Conservation (phyloP, 208 protist genomes). For the Acanthamoeba pearcei region DNA sequence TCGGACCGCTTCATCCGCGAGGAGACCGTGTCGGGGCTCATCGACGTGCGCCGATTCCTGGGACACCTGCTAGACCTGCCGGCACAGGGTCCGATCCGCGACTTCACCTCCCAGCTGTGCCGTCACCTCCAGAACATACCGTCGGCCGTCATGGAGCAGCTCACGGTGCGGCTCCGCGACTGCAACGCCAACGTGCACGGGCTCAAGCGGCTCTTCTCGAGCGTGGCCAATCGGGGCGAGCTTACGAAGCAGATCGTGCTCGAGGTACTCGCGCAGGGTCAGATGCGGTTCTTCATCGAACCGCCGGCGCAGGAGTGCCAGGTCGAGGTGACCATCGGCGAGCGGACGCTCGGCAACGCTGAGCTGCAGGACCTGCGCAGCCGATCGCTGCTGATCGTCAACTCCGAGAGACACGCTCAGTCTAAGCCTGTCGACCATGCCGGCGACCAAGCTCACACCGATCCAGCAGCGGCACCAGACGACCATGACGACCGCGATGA, state of each 20-base stretch:
- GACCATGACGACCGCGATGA: not conserved
- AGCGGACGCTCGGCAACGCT: not conserved
- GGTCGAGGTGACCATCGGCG: not conserved
- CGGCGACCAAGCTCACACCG: not conserved
- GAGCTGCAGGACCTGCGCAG: slow-evolving; percentile 24
- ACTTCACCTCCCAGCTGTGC: not conserved
- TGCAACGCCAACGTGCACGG: slow-evolving; percentile 32
- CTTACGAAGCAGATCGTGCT: slow-evolving; percentile 8
- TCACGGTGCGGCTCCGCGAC: not conserved
- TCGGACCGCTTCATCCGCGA: slow-evolving; percentile 32
- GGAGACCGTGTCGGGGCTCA: slow-evolving; percentile 10
- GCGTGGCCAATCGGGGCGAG: slow-evolving; percentile 21
- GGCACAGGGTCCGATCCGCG: not conserved
- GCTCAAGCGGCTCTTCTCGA: slow-evolving; percentile 24
- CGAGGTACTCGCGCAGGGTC: not conserved
- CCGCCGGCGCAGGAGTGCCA: not conserved
- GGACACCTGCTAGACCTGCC: not conserved
- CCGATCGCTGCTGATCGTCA: slow-evolving; percentile 18
- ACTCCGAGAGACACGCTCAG: not conserved
- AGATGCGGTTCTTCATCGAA: not conserved
- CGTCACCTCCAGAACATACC: not conserved
- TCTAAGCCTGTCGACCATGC: not conserved
- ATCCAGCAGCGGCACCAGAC: not conserved
- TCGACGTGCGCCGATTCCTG: slow-evolving; percentile 28
- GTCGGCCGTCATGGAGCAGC: not conserved